Base-by-base conservation (phyloP, 2,329 filamentous ascomycete genomes). In the Coleophoma crateriformis region DNA sequence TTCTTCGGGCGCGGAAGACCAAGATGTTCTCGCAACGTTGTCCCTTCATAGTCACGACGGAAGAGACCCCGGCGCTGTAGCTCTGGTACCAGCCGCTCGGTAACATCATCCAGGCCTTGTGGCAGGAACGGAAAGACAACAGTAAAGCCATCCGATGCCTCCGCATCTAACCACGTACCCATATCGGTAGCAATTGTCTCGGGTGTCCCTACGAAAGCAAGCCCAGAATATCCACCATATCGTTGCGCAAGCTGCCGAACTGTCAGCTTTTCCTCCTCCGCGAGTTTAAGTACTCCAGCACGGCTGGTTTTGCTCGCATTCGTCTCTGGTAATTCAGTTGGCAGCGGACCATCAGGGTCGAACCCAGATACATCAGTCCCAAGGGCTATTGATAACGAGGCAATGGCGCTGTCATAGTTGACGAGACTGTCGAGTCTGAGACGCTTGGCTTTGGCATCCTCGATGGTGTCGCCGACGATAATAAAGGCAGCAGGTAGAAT, bases 381-480 rank as follows among this genome's bases (percentile, higher is more conserved):
- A 1, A 79, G 65, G 0, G 64, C 54, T 33, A 78, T 66, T 0
- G 75, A 78, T 37, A 80, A 59, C 2, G 75, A 78, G 0, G 74
- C 73, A 53, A 81, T 76, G 3, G 71, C 71, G 55, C 72, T 78
- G 42, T 79, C 75, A 43, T 78, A 78, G 57, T 78, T 74, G 2
- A 79, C 75, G 4, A 77, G 58, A 50, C 72, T 75, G 51, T 79
- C 75, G 3, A 79, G 60, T 48, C 71, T 63, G 3, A 77, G 64
- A 3, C 76, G 65, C 59, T 78, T 79, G 20, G 61, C 64, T 51
- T 68, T 64, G 2, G 76, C 76, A 11, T 78, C 74, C 47, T 76
- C 67, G 15, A 72, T 63, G 0, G 68, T 71, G 45, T 78, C 73
- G 2, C 74, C 76, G 10, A 78, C 64, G 40, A 79, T 63, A 12